Evolutionary conservation across 2,329 filamentous ascomycete species (phyloP).

Genomic region (Arthrinium phaeospermum): DNA sequence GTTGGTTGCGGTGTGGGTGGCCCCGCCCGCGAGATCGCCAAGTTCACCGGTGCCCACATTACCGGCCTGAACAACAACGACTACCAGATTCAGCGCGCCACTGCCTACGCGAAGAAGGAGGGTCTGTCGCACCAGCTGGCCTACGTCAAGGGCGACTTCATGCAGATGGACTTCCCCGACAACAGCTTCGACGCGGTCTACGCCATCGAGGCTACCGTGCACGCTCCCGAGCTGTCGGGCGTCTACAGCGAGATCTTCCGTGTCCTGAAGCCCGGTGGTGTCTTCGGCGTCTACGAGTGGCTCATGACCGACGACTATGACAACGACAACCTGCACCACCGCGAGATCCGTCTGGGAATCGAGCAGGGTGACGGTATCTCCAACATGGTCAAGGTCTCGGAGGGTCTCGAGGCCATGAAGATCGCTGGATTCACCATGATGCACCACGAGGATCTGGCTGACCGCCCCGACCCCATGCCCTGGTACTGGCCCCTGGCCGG

Average conservation of each 20-base stretch:
- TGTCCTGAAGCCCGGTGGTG: slow-evolving; percentile 92
- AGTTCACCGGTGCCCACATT: slow-evolving; percentile 89
- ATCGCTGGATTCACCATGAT: slow-evolving; percentile 85
- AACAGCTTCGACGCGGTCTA: slow-evolving; percentile 95
- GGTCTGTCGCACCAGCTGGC: slow-evolving; percentile 78
- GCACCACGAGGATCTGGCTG: slow-evolving; percentile 85
- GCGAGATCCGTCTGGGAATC: slow-evolving; percentile 89
- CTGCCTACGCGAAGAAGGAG: slow-evolving; percentile 81
- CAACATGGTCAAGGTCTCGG: slow-evolving; percentile 91
- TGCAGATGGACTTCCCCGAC: slow-evolving; percentile 97
- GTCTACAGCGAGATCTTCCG: slow-evolving; percentile 96
- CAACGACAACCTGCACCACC: slow-evolving; percentile 84
- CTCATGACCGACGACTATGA: slow-evolving; percentile 97
- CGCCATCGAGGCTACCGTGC: slow-evolving; percentile 95
- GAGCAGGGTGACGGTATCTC: slow-evolving; percentile 96
- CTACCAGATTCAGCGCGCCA: slow-evolving; percentile 97
- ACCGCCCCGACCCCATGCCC: slow-evolving; percentile 74
- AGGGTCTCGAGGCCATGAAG: slow-evolving; percentile 83
- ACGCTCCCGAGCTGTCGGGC: slow-evolving; percentile 87
- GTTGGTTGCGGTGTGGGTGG: slow-evolving; percentile 97
- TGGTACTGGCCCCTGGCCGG: slow-evolving; percentile 96
- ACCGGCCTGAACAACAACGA: slow-evolving; percentile 98
- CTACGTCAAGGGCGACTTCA: slow-evolving; percentile 96
- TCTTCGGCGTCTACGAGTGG: slow-evolving; percentile 99
- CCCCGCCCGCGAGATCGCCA: slow-evolving; percentile 92